Evolutionary conservation across 306 rosid species (phyloP).

Genomic region (Cicer pinnatifidum): DNA sequence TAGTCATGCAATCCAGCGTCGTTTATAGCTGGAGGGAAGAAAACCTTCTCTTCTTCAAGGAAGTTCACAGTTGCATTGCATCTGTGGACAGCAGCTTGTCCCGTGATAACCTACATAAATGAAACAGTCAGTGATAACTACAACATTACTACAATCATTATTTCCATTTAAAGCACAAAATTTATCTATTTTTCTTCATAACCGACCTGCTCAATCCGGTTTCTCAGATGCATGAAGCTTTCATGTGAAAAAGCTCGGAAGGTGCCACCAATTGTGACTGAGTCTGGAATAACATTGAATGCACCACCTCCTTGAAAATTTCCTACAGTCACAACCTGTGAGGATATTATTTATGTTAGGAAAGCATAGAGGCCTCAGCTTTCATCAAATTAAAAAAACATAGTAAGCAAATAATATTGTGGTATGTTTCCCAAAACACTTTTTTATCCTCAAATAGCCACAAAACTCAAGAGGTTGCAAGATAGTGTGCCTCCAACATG

Average conservation of each 20-base stretch:
- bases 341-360: background rate
- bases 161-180: conserved; percentile 15
- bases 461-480: background rate
- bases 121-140: conserved; percentile 11
- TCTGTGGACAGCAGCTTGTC: conserved; percentile 90
- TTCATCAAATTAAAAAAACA: conserved; percentile 11
- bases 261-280: conserved; percentile 91
- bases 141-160: background rate
- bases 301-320: conserved; percentile 95
- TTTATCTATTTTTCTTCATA: conserved; percentile 1
- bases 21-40: conserved; percentile 79
- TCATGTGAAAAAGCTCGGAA: conserved; percentile 80
- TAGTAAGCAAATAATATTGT: conserved; percentile 5
- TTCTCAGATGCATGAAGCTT: conserved; percentile 61
- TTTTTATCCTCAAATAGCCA: background rate
- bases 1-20: conserved; percentile 58
- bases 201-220: conserved; percentile 76
- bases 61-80: conserved; percentile 82
- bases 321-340: conserved; percentile 85
- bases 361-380: too few species aligned
- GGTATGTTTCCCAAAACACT: background rate
- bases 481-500: background rate
- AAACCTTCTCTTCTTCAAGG: conserved; percentile 54
- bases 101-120: conserved; percentile 67
- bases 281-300: conserved; percentile 94